Evolutionary conservation across 176 grass and related monocot species (phyloP).

Genomic region (Cenchrus americanus): DNA sequence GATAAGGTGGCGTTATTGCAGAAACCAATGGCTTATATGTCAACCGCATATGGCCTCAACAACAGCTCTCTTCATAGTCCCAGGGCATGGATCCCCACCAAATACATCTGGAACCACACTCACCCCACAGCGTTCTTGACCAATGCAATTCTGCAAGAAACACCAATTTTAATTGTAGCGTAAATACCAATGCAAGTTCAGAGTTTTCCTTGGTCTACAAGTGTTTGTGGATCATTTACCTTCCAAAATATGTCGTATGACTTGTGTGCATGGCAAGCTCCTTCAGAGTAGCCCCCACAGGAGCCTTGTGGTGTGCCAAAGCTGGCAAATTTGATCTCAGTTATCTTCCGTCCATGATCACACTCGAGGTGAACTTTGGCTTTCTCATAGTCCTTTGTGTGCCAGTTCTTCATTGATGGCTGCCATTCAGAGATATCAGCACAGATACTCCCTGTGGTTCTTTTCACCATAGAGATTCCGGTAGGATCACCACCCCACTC

Average conservation of each 20-base stretch:
- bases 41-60: slow-evolving; percentile 80
- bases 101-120: slow-evolving; percentile 70
- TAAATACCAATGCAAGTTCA: not conserved
- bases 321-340: slow-evolving; percentile 90
- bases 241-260: slow-evolving; percentile 92
- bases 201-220: not conserved
- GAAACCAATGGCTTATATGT: slow-evolving; percentile 33
- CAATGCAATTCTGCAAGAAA: slow-evolving; percentile 74
- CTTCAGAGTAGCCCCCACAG: slow-evolving; percentile 81
- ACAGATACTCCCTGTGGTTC: slow-evolving; percentile 68
- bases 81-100: slow-evolving; percentile 93
- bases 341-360: slow-evolving; percentile 73
- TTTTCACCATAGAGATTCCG: slow-evolving; percentile 81
- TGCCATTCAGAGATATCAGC: slow-evolving; percentile 96
- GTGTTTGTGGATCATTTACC: slow-evolving; percentile 53
- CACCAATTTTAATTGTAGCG: slow-evolving; percentile 9
- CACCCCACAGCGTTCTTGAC: slow-evolving; percentile 72
- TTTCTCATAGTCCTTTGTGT: slow-evolving; percentile 71
- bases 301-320: slow-evolving; percentile 88
- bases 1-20: slow-evolving; percentile 19
- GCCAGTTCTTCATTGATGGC: slow-evolving; percentile 91
- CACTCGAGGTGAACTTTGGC: slow-evolving; percentile 87
- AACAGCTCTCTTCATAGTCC: slow-evolving; percentile 80
- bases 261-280: slow-evolving; percentile 87
- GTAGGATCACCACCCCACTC: slow-evolving; percentile 90